Base-by-base conservation (phyloP, 179 eudicot genomes). In the Vitellaria paradoxa region DNA sequence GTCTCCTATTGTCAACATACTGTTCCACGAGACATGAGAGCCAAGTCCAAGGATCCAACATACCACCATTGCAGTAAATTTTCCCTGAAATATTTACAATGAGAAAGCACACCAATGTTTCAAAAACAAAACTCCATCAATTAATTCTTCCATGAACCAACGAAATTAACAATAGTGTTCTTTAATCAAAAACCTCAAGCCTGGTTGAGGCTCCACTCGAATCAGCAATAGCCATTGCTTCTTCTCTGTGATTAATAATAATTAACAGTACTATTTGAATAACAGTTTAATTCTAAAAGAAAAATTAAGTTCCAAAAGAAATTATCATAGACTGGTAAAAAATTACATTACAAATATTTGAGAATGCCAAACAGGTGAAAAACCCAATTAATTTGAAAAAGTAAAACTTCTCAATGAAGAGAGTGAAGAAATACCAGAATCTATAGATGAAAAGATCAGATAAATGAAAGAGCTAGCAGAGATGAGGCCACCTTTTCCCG, bases 1-100 rank as follows among this genome's bases (percentile, higher is more conserved):
- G 65, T 88, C 91, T 74, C 75, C 80, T 6, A 88, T 84, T 2
- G 89, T 86, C 20, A 88, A 77, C 87, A 88, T 81, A 77, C 91
- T 86, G 68, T 85, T 86, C 91, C 91, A 86, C n/a, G 88, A 76
- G 23, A 88, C 77, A 30, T 86, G 83, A 20, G 85, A 82, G n/a
- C 91, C 91, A 6, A 81, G 73, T 21, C 40, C 26, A 26, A 62
- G 8, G 20, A 57, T 1, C 62, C 62, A 57, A 17, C 62, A 57
- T 0, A 57, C 62, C 13, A 57, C 62, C n/a, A 57, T 14, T 4
- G 62, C 62, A 57, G 15, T 57, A 57, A 9, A 57, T 15, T 57
- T 57, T 18, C 62, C 62, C 62, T 57, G 62, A 17, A 57, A 57
- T 12, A 57, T 18, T 15, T 9, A 57, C 2, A 18, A 57, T 1